Conservation (phyloP, 768 basidiomycete genomes). For the Kwoniella heveanensis region DNA sequence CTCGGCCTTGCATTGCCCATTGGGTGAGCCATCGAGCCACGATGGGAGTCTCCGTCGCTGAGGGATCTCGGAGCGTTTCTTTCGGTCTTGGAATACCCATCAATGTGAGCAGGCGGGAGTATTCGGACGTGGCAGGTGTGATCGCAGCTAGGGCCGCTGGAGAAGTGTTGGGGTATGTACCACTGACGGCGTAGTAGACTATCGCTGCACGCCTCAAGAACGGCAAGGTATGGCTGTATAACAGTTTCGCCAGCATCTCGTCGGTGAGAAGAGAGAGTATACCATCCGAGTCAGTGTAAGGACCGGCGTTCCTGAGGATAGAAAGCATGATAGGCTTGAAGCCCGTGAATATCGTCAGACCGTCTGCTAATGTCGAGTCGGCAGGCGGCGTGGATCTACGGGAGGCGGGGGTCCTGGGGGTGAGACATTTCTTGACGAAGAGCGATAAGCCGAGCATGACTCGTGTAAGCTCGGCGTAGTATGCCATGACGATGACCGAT, state of each 20-base stretch:
- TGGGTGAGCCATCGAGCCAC: slow-evolving; percentile 87
- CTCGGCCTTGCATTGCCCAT: slow-evolving; percentile 77
- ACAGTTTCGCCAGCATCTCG: slow-evolving; percentile 76
- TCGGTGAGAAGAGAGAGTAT: slow-evolving; percentile 70
- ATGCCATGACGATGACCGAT: slow-evolving; percentile 82
- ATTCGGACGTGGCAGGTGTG: slow-evolving; percentile 63
- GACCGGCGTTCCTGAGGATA: slow-evolving; percentile 43
- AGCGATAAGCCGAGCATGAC: slow-evolving; percentile 71
- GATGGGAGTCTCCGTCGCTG: slow-evolving; percentile 47
- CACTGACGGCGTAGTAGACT: slow-evolving; percentile 69
- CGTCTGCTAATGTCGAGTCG: slow-evolving; percentile 60
- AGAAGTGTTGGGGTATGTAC: slow-evolving; percentile 32
- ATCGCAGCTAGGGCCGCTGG: slow-evolving; percentile 43
- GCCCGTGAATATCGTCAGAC: slow-evolving; percentile 77
- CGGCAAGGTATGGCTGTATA: slow-evolving; percentile 85
- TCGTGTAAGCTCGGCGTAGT: slow-evolving; percentile 86
- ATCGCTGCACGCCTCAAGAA: slow-evolving; percentile 88
- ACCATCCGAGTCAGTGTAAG: slow-evolving; percentile 38
- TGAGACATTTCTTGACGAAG: slow-evolving; percentile 38
- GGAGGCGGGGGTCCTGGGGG: slow-evolving; percentile 3
- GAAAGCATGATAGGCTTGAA: slow-evolving; percentile 56
- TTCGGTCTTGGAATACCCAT: slow-evolving; percentile 79
- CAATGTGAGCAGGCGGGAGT: slow-evolving; percentile 71
- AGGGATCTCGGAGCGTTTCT: slow-evolving; percentile 56
- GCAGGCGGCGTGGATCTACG: slow-evolving; percentile 49